Evolutionary conservation across 495 filamentous ascomycete species (phyloP), one percentile per base, ranked within the genome.

Genomic region (Halenospora varia): DNA sequence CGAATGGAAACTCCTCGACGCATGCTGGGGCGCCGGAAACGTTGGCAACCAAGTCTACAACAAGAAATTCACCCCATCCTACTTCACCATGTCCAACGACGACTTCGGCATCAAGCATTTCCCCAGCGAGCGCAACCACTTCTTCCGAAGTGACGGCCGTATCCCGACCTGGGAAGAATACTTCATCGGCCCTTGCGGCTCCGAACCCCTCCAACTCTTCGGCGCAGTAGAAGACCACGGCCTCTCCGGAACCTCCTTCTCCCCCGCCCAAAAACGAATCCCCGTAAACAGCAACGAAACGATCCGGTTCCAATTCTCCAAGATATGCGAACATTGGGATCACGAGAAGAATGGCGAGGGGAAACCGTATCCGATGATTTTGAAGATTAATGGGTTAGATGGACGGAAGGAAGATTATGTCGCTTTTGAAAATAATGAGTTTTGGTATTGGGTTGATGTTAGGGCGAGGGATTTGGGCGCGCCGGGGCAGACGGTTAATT

Each of bases 11-110:
- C 77, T 97, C 2, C 76, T 97, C 40, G 94, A 98, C 64, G 59
- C 85, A 2, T 97, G 94, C 68, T 98, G 94, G 94, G 94, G 94
- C 40, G 90, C 93, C 0, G 94, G 94, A 68, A 87, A 59, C 48
- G 72, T 67, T 70, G 80, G 42, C 45, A 69, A 62, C 35, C 60
- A 62, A 75, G 73, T 26, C 59, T 97, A 94, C 71, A 73, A 73
- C 29, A 80, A 86, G 59, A 60, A 66, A n/a, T 94, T 96, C 67
- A 79, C 75, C 1, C 81, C 92, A 0, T 66, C 74, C 9, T 73
- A 79, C 64, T 98, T 98, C 71, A 87, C 80, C n/a, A 80, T 85
- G 68, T 71, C 78, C n/a, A 96, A 96, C 66, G 84, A 89, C 40
- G 81, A 87, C 18, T 95, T 98, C 62, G 91, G 91, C 0, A 68